These are phyloP conservation scores for Daldinia grandis DNA, from an alignment of 495 filamentous ascomycete genomes.

Conservation along the genomic window DNA sequence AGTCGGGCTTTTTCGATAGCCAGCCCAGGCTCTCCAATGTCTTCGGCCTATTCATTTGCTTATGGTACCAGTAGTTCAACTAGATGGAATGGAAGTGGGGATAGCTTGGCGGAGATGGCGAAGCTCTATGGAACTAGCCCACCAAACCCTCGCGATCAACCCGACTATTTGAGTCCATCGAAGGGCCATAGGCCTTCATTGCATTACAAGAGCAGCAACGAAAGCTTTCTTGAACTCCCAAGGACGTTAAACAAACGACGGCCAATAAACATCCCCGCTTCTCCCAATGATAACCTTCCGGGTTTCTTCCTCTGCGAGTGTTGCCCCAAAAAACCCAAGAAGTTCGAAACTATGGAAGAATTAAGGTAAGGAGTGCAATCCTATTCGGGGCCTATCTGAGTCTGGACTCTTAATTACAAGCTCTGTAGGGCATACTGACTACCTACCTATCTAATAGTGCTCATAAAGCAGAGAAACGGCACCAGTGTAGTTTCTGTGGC, in stretches of 20 bases:
- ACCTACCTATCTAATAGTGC: slow-evolving; percentile 18
- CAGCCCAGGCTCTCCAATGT: slow-evolving; percentile 30
- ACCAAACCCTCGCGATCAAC: slow-evolving; percentile 17
- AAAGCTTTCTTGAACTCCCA: slow-evolving; percentile 40
- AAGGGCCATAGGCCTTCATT: slow-evolving; percentile 22
- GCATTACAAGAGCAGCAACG: slow-evolving; percentile 40
- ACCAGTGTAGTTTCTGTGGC: slow-evolving; percentile 78
- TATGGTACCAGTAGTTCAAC: slow-evolving; percentile 33
- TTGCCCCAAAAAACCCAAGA: slow-evolving; percentile 87
- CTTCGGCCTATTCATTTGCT: slow-evolving; percentile 32
- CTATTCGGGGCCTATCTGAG: neutral
- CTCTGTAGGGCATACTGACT: neutral
- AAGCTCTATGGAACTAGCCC: slow-evolving; percentile 28
- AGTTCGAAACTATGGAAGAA: slow-evolving; percentile 76
- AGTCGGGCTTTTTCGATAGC: slow-evolving; percentile 28
- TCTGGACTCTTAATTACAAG: neutral
- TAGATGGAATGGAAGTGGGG: slow-evolving; percentile 35
- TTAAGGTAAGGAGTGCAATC: slow-evolving; percentile 65
- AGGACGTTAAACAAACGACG: slow-evolving; percentile 28
- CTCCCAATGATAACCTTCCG: neutral
- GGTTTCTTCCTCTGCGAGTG: slow-evolving; percentile 72
- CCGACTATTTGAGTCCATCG: slow-evolving; percentile 22
- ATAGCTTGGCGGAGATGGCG: slow-evolving; percentile 34
- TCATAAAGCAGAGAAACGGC: slow-evolving; percentile 84
- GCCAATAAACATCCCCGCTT: neutral